Evolutionary conservation across 768 basidiomycete species (phyloP), one percentile per base, ranked within the genome.

Genomic region (Boletus tylopilopsis): DNA sequence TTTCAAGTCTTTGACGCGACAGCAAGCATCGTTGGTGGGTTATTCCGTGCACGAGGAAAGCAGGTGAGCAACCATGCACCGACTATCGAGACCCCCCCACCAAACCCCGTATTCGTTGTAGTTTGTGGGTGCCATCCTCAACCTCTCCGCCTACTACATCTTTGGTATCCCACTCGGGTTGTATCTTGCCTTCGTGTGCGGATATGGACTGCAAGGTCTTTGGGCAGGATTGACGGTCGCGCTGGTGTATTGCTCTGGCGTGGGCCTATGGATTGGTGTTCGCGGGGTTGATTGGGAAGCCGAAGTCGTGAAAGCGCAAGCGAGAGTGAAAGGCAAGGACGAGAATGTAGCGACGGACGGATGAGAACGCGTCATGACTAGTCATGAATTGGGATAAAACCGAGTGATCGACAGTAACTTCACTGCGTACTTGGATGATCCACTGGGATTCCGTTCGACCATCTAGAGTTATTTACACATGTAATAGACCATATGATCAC

Each of bases 1-100:
- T 88, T 85, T 74, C 88, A 96, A 67, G 80, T 95, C 4, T 87
- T 94, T 48, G 95, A 99, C 59, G 90, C 85, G 1, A 73, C 82
- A 10, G 64, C 77, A 4, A 83, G 78, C 0, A 79, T 93, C 6
- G 76, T 81, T 0, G 78, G 76, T 7, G 94, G 94, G 3, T 80
- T 96, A 52, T 74, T 98, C 46, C 78, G 95, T 38, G 87, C 94
- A 0, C 72, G 82, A 33, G 94, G 94, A 19, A 88, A 85, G 66
- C 88, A 88, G 68, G 83, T 73, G 44, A 65, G 48, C 19, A 22
- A 6, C 34, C 1, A 10, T 11, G 16, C 4, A 11, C 42, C 8
- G 9, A n/a, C 37, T 9, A 0, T 34, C 6, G 11, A 15, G 13
- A 30, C n/a, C 6, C 8, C 18, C 13, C 24, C 8, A 18, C 45